Conservation (phyloP, 2,329 filamentous ascomycete species). For the Zasmidium citrigriseum region DNA sequence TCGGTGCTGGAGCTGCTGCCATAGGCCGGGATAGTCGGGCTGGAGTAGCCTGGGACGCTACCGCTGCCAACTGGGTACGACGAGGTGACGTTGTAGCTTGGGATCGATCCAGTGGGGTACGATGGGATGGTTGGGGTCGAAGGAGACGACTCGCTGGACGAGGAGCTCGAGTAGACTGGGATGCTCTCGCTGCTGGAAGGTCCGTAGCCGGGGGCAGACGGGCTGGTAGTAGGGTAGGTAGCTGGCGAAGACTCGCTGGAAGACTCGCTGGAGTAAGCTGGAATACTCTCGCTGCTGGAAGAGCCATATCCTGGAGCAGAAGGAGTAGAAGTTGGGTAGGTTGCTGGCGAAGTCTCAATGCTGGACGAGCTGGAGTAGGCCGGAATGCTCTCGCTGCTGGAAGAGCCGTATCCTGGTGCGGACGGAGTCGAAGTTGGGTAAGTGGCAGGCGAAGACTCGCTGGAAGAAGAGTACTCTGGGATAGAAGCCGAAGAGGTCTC, state of each 20-base stretch:
- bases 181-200: neutral
- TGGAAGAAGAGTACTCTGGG: slow-evolving; percentile 8
- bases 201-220: slow-evolving; percentile 6
- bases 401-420: slow-evolving; percentile 11
- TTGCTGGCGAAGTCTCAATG: slow-evolving; percentile 23
- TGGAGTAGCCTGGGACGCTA: neutral
- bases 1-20: slow-evolving; percentile 17
- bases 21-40: slow-evolving; percentile 11
- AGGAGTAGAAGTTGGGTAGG: slow-evolving; percentile 6
- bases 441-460: slow-evolving; percentile 17
- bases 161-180: slow-evolving; percentile 7
- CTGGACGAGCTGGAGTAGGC: slow-evolving; percentile 17
- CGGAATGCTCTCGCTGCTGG: slow-evolving; percentile 3
- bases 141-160: slow-evolving; percentile 5
- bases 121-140: neutral
- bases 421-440: slow-evolving; percentile 1
- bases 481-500: slow-evolving; percentile 10
- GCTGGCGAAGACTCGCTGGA: slow-evolving; percentile 24
- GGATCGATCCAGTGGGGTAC: neutral
- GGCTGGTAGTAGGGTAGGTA: slow-evolving; percentile 2
- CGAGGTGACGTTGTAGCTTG: slow-evolving; percentile 3
- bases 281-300: slow-evolving; percentile 1
- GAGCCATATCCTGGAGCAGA: slow-evolving; percentile 14
- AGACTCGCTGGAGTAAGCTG: slow-evolving; percentile 9
- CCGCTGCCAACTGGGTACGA: neutral